Evolutionary conservation across 441 rosid genomes (phyloP), one percentile per base, ranked within the genome.

Genomic region (Aleurites moluccanus): DNA sequence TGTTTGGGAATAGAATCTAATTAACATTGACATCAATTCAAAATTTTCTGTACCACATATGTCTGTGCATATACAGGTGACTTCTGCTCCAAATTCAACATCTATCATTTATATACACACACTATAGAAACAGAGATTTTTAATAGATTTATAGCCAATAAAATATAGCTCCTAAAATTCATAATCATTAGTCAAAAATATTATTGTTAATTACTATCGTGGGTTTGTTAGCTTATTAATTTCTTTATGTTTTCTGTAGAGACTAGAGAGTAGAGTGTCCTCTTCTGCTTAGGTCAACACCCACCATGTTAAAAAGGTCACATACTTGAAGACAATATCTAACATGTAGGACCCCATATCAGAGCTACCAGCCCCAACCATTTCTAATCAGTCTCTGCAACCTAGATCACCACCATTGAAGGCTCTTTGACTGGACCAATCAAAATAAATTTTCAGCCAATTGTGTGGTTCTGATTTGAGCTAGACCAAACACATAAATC

Each of bases 221-320:
- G 40, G 77, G 35, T 18, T 52, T n/a, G 73, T 68, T 72, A 4
- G 55, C 70, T 38, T 38, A 38, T 38, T 27, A 67, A 72, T 60
- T 64, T 74, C 73, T 73, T 65, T 49, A 21, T n/a, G 16, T 50
- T 21, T 38, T 25, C 6, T 57, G 20, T 16, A 50, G 9, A n/a
- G n/a, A n/a, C n/a, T n/a, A n/a, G n/a, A n/a, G n/a, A 4, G 49
- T 52, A 53, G 44, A 20, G 5, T 67, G 68, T 76, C 75, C 9
- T 73, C 35, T 18, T 77, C 16, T 27, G 38, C 21, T n/a, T 42
- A 55, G 75, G 87, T 82, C 87, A 85, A 82, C 78, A 85, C 81
- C 79, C 73, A 79, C 84, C 85, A 70, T 68, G 50, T 82, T 73
- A 35, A 78, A 77, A 33, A 67, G 56, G 53, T 64, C 72, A 40